Conservation (phyloP, 768 basidiomycete genomes). For the Lentinula raphanica region DNA sequence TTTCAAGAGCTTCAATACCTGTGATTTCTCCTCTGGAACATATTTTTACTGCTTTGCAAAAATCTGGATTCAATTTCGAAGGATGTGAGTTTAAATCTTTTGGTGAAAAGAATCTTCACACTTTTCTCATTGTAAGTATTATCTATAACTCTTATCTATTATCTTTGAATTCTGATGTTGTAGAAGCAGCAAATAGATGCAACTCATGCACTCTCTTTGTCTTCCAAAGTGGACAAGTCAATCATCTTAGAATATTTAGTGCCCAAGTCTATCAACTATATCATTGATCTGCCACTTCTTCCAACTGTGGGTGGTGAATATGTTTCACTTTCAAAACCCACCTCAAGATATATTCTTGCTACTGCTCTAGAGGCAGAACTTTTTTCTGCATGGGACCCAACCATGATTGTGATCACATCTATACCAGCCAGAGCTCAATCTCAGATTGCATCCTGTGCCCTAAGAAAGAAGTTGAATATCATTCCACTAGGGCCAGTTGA, state of each 20-base stretch:
- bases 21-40: neutral
- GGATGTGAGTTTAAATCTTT: neutral
- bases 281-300: constrained; percentile 12
- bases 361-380: constrained; percentile 10
- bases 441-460: neutral
- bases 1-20: neutral
- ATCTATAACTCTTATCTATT: neutral
- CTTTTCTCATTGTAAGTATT: neutral
- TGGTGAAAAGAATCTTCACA: neutral
- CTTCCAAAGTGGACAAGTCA: constrained; percentile 3
- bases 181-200: too few relatives aligned
- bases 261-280: constrained; percentile 4
- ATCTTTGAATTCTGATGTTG: too few relatives aligned
- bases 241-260: constrained; percentile 14
- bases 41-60: neutral
- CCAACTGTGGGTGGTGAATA: constrained; percentile 9
- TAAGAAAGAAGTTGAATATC: constrained; percentile 3
- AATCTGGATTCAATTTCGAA: too few relatives aligned
- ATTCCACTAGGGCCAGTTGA: constrained; percentile 6
- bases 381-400: constrained; percentile 9
- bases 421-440: constrained; percentile 2
- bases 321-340: constrained; percentile 5
- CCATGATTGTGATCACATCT: constrained; percentile 9
- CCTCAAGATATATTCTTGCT: constrained; percentile 5
- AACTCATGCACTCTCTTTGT: too few relatives aligned